phyloP scores from a whole-genome alignment of 169 alveolate genomes.

The Cystoisospora suis region DNA sequence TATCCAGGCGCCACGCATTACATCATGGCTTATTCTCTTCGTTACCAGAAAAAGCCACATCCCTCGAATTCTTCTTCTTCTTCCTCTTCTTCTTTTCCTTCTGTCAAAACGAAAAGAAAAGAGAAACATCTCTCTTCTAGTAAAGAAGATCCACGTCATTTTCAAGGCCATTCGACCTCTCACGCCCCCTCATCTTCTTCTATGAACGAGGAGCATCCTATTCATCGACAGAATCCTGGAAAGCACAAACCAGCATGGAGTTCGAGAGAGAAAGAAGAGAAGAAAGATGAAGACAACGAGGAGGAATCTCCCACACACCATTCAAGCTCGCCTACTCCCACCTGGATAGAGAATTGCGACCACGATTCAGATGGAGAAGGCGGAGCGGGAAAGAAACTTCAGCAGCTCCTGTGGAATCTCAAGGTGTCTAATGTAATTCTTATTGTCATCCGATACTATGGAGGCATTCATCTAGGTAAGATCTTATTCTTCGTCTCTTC shows the following conservation, averaged over 20 bases:
- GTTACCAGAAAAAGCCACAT: neutral
- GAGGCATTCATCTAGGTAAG: conserved; percentile 50
- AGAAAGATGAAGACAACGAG: neutral
- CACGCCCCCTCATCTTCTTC: no score
- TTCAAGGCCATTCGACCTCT: no score
- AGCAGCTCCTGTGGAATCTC: conserved; percentile 18
- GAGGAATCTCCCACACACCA: neutral
- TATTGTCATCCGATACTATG: conserved; percentile 42
- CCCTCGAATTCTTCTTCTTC: no score
- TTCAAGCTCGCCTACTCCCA: neutral
- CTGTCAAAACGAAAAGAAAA: no score
- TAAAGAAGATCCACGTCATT: no score
- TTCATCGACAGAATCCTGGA: no score
- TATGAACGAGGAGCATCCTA: no score
- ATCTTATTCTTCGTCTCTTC: no score
- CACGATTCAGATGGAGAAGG: conserved; percentile 50
- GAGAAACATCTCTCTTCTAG: no score
- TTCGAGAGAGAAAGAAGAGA: neutral
- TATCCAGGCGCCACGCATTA: neutral
- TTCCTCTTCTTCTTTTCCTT: no score
- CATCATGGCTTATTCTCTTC: conserved; percentile 6
- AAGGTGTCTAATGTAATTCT: conserved; percentile 19
- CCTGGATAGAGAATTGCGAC: conserved; percentile 13
- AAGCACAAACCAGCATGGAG: no score
- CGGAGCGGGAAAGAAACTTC: conserved; percentile 25